phyloP scores from a whole-genome alignment of 257 asterid genomes.

The Solanum etuberosum region DNA sequence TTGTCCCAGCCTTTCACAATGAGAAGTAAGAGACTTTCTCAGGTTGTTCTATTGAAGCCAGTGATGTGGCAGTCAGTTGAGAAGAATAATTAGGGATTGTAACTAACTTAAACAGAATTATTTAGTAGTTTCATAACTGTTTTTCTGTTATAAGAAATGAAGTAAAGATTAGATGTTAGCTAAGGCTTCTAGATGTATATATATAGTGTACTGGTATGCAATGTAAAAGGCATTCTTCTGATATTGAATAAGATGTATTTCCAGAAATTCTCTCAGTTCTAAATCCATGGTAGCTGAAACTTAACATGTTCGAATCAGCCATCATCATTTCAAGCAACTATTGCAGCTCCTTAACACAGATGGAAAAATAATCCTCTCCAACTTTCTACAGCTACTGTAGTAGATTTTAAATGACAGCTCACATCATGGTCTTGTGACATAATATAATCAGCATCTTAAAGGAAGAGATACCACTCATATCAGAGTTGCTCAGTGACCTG shows the following conservation, averaged over 20 bases:
- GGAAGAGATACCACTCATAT: slow-evolving; percentile 54
- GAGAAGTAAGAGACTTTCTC: slow-evolving; percentile 82
- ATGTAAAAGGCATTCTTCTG: too few species aligned
- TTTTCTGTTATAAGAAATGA: too few species aligned
- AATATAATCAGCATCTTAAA: slow-evolving; percentile 49
- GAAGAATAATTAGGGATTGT: too few species aligned
- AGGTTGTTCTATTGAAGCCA: slow-evolving; percentile 28
- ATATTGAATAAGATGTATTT: too few species aligned
- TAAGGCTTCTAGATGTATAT: too few species aligned
- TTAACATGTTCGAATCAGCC: slow-evolving; percentile 45
- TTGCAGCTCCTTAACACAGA: slow-evolving; percentile 56
- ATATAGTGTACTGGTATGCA: too few species aligned
- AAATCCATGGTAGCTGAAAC: too few species aligned
- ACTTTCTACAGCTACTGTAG: slow-evolving; percentile 58
- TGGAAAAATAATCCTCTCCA: slow-evolving; percentile 51
- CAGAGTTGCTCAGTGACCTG: slow-evolving; percentile 50
- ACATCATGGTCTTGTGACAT: not conserved
- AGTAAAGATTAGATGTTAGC: too few species aligned
- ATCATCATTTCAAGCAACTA: slow-evolving; percentile 85
- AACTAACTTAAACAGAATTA: too few species aligned
- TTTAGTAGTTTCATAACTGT: too few species aligned
- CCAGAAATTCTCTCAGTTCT: too few species aligned
- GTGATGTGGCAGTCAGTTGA: too few species aligned
- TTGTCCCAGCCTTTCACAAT: slow-evolving; percentile 84
- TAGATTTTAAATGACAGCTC: not conserved